Conservation (phyloP, 2,329 filamentous ascomycete genomes). For the Cercospora sp. region DNA sequence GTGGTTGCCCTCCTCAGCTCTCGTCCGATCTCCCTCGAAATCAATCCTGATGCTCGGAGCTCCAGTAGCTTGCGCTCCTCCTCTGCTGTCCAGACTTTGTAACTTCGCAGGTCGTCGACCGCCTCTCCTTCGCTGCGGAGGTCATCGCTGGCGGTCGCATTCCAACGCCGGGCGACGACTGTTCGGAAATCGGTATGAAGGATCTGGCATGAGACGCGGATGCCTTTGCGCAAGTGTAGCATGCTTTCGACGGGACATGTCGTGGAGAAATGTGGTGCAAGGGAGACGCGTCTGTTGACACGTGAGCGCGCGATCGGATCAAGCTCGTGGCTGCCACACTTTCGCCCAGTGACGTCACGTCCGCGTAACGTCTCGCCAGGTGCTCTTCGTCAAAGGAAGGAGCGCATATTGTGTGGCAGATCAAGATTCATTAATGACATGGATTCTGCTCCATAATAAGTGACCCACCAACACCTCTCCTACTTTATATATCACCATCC, state of each 20-base stretch:
- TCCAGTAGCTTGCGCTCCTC: conserved; percentile 2
- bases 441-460: not conserved
- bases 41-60: not conserved
- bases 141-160: not conserved
- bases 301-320: not conserved
- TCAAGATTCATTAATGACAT: not conserved
- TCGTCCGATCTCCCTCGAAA: not conserved
- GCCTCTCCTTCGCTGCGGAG: not conserved
- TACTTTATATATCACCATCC: not conserved
- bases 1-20: not conserved
- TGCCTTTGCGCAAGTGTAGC: not conserved
- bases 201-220: not conserved
- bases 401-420: not conserved
- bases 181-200: not conserved
- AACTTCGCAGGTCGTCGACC: not conserved
- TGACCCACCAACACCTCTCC: not conserved
- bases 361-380: not conserved
- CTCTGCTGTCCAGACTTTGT: not conserved
- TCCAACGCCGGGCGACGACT: not conserved
- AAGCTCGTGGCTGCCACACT: conserved; percentile 4
- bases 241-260: conserved; percentile 2
- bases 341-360: not conserved
- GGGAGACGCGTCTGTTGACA: not conserved
- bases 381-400: not conserved
- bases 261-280: not conserved